Evolutionary conservation across 371 early-diverging fungal genomes (phyloP).

Genomic region (Funneliformis caledonium): DNA sequence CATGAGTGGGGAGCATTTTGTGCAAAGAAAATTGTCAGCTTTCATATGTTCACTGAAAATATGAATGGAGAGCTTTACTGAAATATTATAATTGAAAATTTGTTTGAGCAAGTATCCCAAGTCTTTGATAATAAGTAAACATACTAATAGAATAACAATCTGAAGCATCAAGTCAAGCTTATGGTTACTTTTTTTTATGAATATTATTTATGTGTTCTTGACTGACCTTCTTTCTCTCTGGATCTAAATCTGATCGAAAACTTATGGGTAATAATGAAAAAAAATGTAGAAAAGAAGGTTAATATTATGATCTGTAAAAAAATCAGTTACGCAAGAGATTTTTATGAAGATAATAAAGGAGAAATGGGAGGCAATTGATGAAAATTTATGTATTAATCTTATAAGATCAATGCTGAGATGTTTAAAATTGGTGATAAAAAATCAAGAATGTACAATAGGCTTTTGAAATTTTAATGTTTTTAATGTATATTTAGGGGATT

Average conservation of each 20-base stretch:
- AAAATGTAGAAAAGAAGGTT: conserved; percentile 34
- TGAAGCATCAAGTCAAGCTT: conserved; percentile 42
- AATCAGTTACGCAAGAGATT: conserved; percentile 6
- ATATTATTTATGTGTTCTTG: conserved; percentile 28
- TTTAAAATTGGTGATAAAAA: not conserved
- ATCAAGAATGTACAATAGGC: not conserved
- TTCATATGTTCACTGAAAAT: conserved; percentile 13
- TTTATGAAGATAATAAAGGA: conserved; percentile 28
- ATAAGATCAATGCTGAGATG: not conserved
- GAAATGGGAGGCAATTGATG: conserved; percentile 38
- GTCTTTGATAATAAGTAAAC: conserved; percentile 22
- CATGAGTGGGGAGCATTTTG: conserved; percentile 22
- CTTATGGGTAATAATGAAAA: conserved; percentile 42
- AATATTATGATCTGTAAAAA: conserved; percentile 11
- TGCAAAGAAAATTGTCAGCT: not conserved
- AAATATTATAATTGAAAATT: no score
- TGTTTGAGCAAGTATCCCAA: not conserved
- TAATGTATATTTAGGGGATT: no score
- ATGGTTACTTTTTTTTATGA: conserved; percentile 37
- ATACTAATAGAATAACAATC: conserved; percentile 47
- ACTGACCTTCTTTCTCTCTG: conserved; percentile 41
- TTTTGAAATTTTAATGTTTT: no score
- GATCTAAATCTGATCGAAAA: conserved; percentile 49
- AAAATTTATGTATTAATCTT: no score
- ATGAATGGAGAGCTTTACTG: conserved; percentile 17